These are phyloP conservation scores for Alternaria consortialis DNA, from an alignment of 2,329 filamentous ascomycete genomes.

Conservation along the genomic window DNA sequence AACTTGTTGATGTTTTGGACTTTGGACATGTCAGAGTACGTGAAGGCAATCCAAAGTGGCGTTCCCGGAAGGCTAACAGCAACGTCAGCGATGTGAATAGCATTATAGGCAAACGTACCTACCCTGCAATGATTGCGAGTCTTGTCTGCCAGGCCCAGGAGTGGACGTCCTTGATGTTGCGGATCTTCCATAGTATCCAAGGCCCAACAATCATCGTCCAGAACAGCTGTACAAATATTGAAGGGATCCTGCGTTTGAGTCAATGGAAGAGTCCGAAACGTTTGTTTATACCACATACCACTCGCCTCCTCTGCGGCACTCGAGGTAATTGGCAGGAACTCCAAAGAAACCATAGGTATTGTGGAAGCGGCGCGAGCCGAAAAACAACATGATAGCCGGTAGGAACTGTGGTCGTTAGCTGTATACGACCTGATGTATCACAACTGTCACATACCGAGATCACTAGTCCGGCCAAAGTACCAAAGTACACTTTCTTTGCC, in stretches of 20 bases:
- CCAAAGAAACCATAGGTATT: slow-evolving; percentile 63
- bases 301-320: slow-evolving; percentile 67
- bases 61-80: slow-evolving; percentile 45
- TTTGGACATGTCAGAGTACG: slow-evolving; percentile 37
- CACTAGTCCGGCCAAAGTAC: slow-evolving; percentile 39
- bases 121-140: slow-evolving; percentile 50
- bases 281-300: slow-evolving; percentile 58
- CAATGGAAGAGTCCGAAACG: slow-evolving; percentile 4
- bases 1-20: slow-evolving; percentile 41
- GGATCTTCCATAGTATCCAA: slow-evolving; percentile 52
- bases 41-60: slow-evolving; percentile 51
- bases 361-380: slow-evolving; percentile 73
- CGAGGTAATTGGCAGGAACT: slow-evolving; percentile 54
- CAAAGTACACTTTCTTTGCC: slow-evolving; percentile 46
- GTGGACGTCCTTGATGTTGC: slow-evolving; percentile 48
- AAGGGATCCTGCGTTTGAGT: slow-evolving; percentile 43
- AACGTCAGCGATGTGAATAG: slow-evolving; percentile 27
- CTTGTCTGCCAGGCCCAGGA: slow-evolving; percentile 53
- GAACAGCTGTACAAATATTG: slow-evolving; percentile 49
- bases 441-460: slow-evolving; percentile 38
- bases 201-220: slow-evolving; percentile 49
- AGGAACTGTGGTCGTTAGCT: slow-evolving; percentile 58
- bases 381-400: slow-evolving; percentile 67
- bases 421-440: background rate
- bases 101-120: slow-evolving; percentile 10